Conservation (phyloP, 1,284 basidiomycete species). For the Apiotrichum montevideense region DNA sequence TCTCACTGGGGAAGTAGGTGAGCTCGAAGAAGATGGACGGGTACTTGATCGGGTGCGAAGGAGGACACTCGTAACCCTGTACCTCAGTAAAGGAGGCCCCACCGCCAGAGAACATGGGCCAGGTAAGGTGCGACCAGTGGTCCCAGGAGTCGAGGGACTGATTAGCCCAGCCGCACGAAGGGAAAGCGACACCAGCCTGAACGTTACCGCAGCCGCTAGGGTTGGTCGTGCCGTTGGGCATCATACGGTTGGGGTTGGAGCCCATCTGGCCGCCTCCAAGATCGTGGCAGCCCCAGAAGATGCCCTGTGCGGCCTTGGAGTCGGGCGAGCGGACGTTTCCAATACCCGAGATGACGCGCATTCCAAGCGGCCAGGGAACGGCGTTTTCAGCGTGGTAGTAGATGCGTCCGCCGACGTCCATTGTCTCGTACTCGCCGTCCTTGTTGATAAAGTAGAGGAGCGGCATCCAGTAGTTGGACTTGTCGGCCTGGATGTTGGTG, state of each 20-base stretch:
- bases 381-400: constrained; percentile 39
- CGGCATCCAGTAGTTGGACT: constrained; percentile 50
- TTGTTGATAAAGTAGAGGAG: constrained; percentile 47
- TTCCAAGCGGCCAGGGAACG: too few relatives aligned
- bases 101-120: constrained; percentile 32
- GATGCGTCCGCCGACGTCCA: constrained; percentile 18
- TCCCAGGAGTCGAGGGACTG: constrained; percentile 42
- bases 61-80: constrained; percentile 36
- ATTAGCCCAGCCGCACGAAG: constrained; percentile 48
- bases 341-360: too few relatives aligned
- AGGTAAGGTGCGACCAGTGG: constrained; percentile 48
- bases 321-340: too few relatives aligned
- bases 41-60: constrained; percentile 31
- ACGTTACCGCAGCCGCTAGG: not conserved
- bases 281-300: not conserved
- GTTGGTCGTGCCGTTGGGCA: not conserved
- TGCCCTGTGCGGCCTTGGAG: not conserved
- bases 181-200: constrained; percentile 35
- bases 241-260: too few relatives aligned
- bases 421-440: constrained; percentile 25
- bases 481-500: constrained; percentile 41
- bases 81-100: not conserved
- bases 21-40: constrained; percentile 47
- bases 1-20: constrained; percentile 16
- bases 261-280: too few relatives aligned